phyloP scores from a whole-genome alignment of 768 basidiomycete species.

The Auricularia sp. region DNA sequence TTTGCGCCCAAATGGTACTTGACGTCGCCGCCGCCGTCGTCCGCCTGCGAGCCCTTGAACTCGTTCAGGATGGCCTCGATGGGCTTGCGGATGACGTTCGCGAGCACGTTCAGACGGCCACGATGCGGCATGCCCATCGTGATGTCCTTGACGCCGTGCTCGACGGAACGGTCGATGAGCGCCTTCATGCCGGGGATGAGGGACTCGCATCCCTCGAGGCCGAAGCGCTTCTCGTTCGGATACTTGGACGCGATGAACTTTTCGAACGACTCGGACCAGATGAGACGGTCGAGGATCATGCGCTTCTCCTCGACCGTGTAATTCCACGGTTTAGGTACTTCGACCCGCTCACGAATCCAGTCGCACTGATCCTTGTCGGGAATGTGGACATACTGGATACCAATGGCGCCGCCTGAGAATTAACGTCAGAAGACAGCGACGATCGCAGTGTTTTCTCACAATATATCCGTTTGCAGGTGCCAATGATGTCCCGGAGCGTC shows the following conservation, averaged over 20 bases:
- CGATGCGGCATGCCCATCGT: slow-evolving; percentile 99
- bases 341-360: slow-evolving; percentile 95
- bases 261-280: slow-evolving; percentile 99
- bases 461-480: slow-evolving; percentile 83
- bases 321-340: slow-evolving; percentile 93
- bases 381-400: slow-evolving; percentile 91
- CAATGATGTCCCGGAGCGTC: slow-evolving; percentile 86
- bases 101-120: slow-evolving; percentile 94
- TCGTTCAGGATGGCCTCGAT: slow-evolving; percentile 97
- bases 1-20: slow-evolving; percentile 99
- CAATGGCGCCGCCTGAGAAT: slow-evolving; percentile 68
- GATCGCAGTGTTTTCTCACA: slow-evolving; percentile 45
- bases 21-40: slow-evolving; percentile 87
- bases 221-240: slow-evolving; percentile 99
- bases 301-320: slow-evolving; percentile 98
- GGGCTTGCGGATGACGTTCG: slow-evolving; percentile 97
- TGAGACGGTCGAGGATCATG: slow-evolving; percentile 97
- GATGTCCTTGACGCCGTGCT: slow-evolving; percentile 89
- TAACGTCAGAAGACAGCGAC: slow-evolving; percentile 9
- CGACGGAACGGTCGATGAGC: slow-evolving; percentile 95
- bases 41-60: slow-evolving; percentile 65
- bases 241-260: slow-evolving; percentile 98
- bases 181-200: slow-evolving; percentile 99
- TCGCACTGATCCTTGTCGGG: slow-evolving; percentile 98
- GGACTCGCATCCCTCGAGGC: slow-evolving; percentile 95